Base-by-base conservation (phyloP, 192 early-diverging fungal species). In the Phlyctochytrium planicorne region DNA sequence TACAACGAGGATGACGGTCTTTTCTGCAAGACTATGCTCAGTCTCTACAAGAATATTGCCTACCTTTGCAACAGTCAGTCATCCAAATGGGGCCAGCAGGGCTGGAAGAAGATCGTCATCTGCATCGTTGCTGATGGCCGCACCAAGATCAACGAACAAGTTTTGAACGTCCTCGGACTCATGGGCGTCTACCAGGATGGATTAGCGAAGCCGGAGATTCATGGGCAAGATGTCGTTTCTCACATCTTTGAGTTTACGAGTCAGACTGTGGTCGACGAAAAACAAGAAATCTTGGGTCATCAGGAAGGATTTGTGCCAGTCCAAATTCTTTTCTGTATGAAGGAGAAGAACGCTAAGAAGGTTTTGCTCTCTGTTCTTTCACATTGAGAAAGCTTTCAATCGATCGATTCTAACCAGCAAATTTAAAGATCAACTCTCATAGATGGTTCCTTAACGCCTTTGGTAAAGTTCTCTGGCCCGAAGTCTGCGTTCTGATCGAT, bases 311-410 rank as follows among this genome's bases (percentile, higher is more conserved):
- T 85, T 71, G 88, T 90, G 34, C 95, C 95, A 0, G 83, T 93
- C 10, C 93, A 95, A 78, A 82, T 88, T 24, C 73, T 95, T 34
- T 95, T 95, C 75, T 90, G 90, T 76, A 75, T 95, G 4, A 95
- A 95, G 74, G 93, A 95, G 77, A 91, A 94, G 79, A 95, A 95
- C 69, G 87, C 88, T 63, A 95, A 94, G 75, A 95, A 95, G n/a
- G n/a, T n/a, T n/a, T n/a, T n/a, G n/a, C n/a, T n/a, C n/a, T n/a
- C n/a, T n/a, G n/a, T n/a, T n/a, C n/a, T n/a, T n/a, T n/a, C n/a
- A n/a, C n/a, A n/a, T n/a, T n/a, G n/a, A n/a, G n/a, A n/a, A n/a
- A n/a, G n/a, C n/a, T n/a, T n/a, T n/a, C n/a, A n/a, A n/a, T n/a
- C n/a, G n/a, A n/a, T n/a, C n/a, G n/a, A n/a, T n/a, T n/a, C n/a